Base-by-base conservation (phyloP, 2,329 filamentous ascomycete genomes). In the Fusarium chuoi region DNA sequence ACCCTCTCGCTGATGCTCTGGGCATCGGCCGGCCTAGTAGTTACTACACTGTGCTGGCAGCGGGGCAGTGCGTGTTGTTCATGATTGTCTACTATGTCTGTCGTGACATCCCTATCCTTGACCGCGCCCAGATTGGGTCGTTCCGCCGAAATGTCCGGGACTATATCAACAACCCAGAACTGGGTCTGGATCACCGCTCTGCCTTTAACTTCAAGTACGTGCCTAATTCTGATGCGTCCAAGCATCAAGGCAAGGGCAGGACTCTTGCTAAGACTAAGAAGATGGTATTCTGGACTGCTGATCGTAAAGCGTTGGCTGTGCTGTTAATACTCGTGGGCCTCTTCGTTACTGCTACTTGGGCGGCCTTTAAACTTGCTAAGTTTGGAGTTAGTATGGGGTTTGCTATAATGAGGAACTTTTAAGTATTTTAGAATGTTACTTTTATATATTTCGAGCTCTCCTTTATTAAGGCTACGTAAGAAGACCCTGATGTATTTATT, bases 331-430 rank as follows among this genome's bases (percentile, higher is more conserved):
- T 48, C 2, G 4, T 30, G 2, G 45, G 45, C 1, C 17, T 4
- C 9, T 48, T 48, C 0, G 5, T n/a, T 22, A 1, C 4, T 30
- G 2, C 14, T n/a, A 0, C 2, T 1, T 48, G 26, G 26, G 20
- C 10, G 1, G 14, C 0, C 2, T 14, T 30, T 1, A 17, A 6
- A 5, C 7, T 48, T 4, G 14, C 4, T 4, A 17, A 12, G 45
- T 22, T 48, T 48, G 26, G 14, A 33, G 13, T 33, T 33, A 12
- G 12, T 33, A 33, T 33, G 4, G 30, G 30, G 13, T 14, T 14
- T 33, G 1, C 5, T 33, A 33, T 14, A 33, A 33, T 33, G 12
- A 33, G 30, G 30, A 33, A 33, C 13, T 6, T 33, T 33, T 14
- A 33, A 33, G 12, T 14, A 14, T 33, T 33, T 33, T 33, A 33